Evolutionary conservation across 2,329 filamentous ascomycete species (phyloP).

Genomic region (Metarhizium robertsii): DNA sequence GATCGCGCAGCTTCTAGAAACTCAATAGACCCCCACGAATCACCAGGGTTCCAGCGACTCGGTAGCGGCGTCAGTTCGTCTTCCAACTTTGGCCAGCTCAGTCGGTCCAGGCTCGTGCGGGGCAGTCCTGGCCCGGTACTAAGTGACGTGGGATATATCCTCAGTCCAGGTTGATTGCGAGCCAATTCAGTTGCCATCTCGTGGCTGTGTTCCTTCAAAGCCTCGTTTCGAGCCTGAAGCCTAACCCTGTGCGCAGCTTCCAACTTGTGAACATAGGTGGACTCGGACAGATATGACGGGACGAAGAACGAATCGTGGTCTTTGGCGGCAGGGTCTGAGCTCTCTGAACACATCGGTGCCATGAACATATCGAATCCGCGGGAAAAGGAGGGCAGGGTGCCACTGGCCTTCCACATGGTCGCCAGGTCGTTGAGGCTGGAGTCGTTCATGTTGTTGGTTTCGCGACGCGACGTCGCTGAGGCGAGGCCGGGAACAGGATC

Average conservation of each 20-base stretch:
- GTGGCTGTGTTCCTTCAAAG: slow-evolving; percentile 1
- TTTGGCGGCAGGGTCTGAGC: slow-evolving; percentile 11
- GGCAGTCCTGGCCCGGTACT: slow-evolving; percentile 64
- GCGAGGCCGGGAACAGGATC: slow-evolving; percentile 6
- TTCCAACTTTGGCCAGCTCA: slow-evolving; percentile 43
- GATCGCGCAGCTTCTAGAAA: slow-evolving; percentile 65
- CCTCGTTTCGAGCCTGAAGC: slow-evolving; percentile 33
- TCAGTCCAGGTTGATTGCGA: neutral
- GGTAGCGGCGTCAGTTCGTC: slow-evolving; percentile 58
- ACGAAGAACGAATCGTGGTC: slow-evolving; percentile 54
- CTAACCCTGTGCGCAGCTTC: slow-evolving; percentile 60
- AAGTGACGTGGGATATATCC: slow-evolving; percentile 24
- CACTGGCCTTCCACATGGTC: slow-evolving; percentile 14
- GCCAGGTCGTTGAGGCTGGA: slow-evolving; percentile 20
- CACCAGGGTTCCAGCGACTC: slow-evolving; percentile 69
- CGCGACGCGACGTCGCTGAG: slow-evolving; percentile 2
- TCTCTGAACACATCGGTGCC: slow-evolving; percentile 19
- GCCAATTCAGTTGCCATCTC: neutral
- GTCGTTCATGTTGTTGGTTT: slow-evolving; percentile 21
- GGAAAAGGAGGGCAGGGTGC: slow-evolving; percentile 36
- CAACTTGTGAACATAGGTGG: slow-evolving; percentile 68
- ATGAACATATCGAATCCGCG: slow-evolving; percentile 44
- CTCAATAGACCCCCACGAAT: slow-evolving; percentile 67
- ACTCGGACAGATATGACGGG: slow-evolving; percentile 73
- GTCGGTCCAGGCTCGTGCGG: slow-evolving; percentile 75